Conservation (phyloP, 2,329 filamentous ascomycete species). For the Ceratocystis harringtonii region DNA sequence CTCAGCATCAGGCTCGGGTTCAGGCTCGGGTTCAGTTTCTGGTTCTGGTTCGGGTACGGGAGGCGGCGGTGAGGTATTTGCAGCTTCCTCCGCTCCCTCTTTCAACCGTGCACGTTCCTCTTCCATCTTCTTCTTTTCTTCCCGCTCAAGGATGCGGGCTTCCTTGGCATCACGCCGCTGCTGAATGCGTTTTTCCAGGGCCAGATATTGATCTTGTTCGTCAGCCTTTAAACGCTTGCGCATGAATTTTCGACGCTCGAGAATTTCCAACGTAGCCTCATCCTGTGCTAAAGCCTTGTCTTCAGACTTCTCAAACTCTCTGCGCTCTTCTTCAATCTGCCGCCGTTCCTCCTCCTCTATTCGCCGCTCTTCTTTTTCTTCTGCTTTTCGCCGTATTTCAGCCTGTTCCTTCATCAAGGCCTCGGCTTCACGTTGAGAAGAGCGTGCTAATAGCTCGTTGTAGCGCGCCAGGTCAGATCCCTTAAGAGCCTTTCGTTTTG, state of each 20-base stretch:
- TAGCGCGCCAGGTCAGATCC: constrained; percentile 12
- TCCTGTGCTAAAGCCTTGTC: background rate
- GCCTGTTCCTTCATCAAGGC: constrained; percentile 13
- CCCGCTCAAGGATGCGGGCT: background rate
- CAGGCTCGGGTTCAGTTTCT: constrained; percentile 12
- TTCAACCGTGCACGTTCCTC: background rate
- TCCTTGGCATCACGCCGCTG: background rate
- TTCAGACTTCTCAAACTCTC: constrained; percentile 9
- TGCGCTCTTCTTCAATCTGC: constrained; percentile 9
- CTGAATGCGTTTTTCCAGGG: background rate
- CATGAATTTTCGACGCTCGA: constrained; percentile 9
- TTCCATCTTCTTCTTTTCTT: constrained; percentile 7
- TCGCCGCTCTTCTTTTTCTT: constrained; percentile 12
- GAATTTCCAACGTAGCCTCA: background rate
- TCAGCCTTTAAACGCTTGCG: background rate
- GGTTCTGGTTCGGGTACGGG: constrained; percentile 12
- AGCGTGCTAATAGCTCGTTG: constrained; percentile 12
- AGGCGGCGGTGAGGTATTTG: constrained; percentile 3
- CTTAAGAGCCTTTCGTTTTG: constrained; percentile 5
- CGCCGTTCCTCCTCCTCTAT: constrained; percentile 13
- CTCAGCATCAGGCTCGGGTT: constrained; percentile 12
- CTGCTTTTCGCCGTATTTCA: constrained; percentile 2
- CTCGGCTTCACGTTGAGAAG: constrained; percentile 14
- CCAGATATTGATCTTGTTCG: background rate
- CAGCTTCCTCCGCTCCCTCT: background rate